Conservation (phyloP, 2,329 filamentous ascomycete species). For the Teratosphaeria gauchensis region DNA sequence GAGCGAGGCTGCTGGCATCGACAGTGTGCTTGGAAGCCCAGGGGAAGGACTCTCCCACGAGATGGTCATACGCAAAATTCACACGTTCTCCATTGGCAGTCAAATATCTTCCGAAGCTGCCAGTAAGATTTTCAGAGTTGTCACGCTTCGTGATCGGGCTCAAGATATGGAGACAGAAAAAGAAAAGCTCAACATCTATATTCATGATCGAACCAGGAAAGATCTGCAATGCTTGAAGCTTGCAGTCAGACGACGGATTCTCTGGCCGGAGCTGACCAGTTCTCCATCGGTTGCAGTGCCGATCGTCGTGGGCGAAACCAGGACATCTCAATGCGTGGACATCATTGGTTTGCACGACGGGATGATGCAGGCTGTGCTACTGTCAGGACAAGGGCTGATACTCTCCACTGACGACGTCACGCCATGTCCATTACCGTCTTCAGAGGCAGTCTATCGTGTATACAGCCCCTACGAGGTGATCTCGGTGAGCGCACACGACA, state of each 20-base stretch:
- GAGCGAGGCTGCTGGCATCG: slow-evolving; percentile 20
- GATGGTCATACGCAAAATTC: slow-evolving; percentile 25
- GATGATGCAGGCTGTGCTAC: slow-evolving; percentile 11
- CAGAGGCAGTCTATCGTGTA: slow-evolving; percentile 13
- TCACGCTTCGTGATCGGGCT: slow-evolving; percentile 1
- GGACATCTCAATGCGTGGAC: slow-evolving; percentile 10
- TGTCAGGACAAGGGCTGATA: slow-evolving; percentile 14
- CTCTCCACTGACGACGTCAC: slow-evolving; percentile 13
- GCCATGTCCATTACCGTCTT: slow-evolving; percentile 13
- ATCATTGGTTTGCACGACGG: slow-evolving; percentile 15
- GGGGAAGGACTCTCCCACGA: slow-evolving; percentile 26
- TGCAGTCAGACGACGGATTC: slow-evolving; percentile 15
- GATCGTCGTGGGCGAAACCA: slow-evolving; percentile 5
- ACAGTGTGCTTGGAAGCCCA: slow-evolving; percentile 21
- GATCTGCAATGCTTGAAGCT: slow-evolving; percentile 15
- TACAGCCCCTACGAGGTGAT: slow-evolving; percentile 10
- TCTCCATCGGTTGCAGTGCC: slow-evolving; percentile 15
- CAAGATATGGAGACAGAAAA: slow-evolving; percentile 5
- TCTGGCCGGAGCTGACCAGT: slow-evolving; percentile 14
- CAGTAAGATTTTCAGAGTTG: slow-evolving; percentile 3
- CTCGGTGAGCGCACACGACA: neutral
- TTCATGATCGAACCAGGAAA: slow-evolving; percentile 16
- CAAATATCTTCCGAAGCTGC: neutral
- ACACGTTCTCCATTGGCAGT: slow-evolving; percentile 12
- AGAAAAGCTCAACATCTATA: slow-evolving; percentile 16